A percentile compares a stretch with the other conserved stretches of the same genome.
phyloP scores from a whole-genome alignment of 78 protist genomes.

The Cavenderia fasciculata region DNA sequence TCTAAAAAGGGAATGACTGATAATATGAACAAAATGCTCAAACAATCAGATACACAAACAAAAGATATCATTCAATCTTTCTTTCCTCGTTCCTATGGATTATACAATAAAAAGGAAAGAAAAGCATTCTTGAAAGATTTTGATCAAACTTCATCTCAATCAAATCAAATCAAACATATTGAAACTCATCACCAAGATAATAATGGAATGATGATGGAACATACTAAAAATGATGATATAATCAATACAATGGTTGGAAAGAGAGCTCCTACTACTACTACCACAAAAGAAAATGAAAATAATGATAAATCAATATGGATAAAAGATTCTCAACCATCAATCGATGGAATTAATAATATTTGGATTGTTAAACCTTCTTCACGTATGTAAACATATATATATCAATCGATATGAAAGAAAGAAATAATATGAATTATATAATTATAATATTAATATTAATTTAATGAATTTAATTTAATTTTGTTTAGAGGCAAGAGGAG shows the following conservation, averaged over 20 bases:
- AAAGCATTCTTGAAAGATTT: constrained; percentile 22
- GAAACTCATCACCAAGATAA: neutral
- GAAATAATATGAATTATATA: neutral
- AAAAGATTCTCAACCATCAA: constrained; percentile 23
- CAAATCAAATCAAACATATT: no score
- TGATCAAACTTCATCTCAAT: neutral
- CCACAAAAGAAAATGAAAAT: no score
- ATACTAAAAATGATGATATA: no score
- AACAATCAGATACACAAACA: neutral
- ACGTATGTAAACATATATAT: no score
- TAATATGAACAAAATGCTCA: constrained; percentile 2
- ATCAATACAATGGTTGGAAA: no score
- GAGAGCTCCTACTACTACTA: no score
- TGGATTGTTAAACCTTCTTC: constrained; percentile 75
- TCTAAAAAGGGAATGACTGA: constrained; percentile 30
- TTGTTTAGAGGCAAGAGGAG: constrained; percentile 45
- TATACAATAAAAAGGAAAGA: constrained; percentile 2
- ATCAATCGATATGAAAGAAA: no score
- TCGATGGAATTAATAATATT: constrained; percentile 57
- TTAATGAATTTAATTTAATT: neutral
- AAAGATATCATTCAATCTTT: neutral
- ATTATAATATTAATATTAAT: neutral
- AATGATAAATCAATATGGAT: no score
- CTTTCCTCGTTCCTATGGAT: constrained; percentile 45
- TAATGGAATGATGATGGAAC: no score